A percentile compares a stretch with the other conserved stretches of the same genome.
phyloP scores from a whole-genome alignment of 2,329 filamentous ascomycete species.

The Sphaerulina vaccinii region DNA sequence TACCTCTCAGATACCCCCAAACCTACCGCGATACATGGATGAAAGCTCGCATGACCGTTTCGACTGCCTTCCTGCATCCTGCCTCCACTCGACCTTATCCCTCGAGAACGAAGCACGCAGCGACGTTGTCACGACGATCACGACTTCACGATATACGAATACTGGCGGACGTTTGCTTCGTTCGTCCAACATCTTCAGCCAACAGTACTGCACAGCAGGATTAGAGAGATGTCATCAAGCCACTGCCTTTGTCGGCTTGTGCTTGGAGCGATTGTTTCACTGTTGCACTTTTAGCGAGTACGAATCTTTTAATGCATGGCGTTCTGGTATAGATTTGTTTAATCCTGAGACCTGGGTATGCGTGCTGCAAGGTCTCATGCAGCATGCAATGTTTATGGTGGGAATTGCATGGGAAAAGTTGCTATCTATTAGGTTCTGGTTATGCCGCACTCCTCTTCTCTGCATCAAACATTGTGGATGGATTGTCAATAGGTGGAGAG shows the following conservation, averaged over 20 bases:
- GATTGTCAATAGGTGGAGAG: constrained; percentile 10
- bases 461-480: constrained; percentile 12
- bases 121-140: constrained; percentile 22
- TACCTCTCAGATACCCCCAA: constrained; percentile 37
- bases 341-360: constrained; percentile 12
- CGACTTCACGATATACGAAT: constrained; percentile 26
- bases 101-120: constrained; percentile 25
- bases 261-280: constrained; percentile 17
- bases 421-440: not conserved
- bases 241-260: not conserved
- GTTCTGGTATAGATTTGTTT: constrained; percentile 24
- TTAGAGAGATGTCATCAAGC: not conserved
- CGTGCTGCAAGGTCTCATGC: not conserved
- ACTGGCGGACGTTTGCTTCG: constrained; percentile 11
- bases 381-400: not conserved
- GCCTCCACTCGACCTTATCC: constrained; percentile 18
- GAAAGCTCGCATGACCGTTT: constrained; percentile 19
- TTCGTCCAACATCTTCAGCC: not conserved
- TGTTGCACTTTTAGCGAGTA: constrained; percentile 28
- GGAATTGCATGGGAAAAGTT: constrained; percentile 11
- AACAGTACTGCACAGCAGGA: constrained; percentile 13
- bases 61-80: constrained; percentile 16
- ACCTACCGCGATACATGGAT: constrained; percentile 40
- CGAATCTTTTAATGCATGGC: constrained; percentile 20
- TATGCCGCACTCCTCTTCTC: constrained; percentile 1